A percentile compares a stretch with the other conserved stretches of the same genome.
These are phyloP conservation scores for Mycena rebaudengoi DNA, from an alignment of 768 basidiomycete species.

Conservation along the genomic window DNA sequence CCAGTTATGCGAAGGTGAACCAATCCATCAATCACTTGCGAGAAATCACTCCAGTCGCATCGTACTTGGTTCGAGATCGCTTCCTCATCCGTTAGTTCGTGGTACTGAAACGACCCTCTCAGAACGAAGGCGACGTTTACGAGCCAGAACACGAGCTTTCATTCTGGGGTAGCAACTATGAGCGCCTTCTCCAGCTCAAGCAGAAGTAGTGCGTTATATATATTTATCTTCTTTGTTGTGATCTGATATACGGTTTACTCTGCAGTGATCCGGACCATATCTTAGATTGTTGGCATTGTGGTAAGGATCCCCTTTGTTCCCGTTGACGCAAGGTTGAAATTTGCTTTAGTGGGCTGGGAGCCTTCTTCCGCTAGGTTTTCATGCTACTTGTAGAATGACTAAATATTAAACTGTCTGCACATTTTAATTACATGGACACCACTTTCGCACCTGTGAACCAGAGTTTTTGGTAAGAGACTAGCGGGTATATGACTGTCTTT, in stretches of 20 bases:
- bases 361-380: background rate
- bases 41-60: conserved; percentile 30
- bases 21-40: conserved; percentile 29
- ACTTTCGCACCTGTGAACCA: too few relatives aligned
- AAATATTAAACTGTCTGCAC: too few relatives aligned
- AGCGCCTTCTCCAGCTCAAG: conserved; percentile 30
- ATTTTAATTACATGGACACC: too few relatives aligned
- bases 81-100: background rate
- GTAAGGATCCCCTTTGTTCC: background rate
- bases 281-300: conserved; percentile 38
- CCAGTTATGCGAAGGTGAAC: conserved; percentile 22
- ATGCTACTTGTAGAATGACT: conserved; percentile 6
- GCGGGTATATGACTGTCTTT: too few relatives aligned
- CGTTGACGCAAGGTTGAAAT: background rate
- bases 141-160: conserved; percentile 35
- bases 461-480: too few relatives aligned
- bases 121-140: conserved; percentile 38
- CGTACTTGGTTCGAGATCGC: conserved; percentile 29
- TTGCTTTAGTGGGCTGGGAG: conserved; percentile 5
- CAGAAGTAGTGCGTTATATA: conserved; percentile 30
- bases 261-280: conserved; percentile 33
- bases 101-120: background rate
- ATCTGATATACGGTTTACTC: background rate
- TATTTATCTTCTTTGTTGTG: background rate
- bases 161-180: conserved; percentile 35